Evolutionary conservation across 2,329 filamentous ascomycete genomes (phyloP), one percentile per base, ranked within the genome.

Genomic region (Gnomoniopsis sp.): DNA sequence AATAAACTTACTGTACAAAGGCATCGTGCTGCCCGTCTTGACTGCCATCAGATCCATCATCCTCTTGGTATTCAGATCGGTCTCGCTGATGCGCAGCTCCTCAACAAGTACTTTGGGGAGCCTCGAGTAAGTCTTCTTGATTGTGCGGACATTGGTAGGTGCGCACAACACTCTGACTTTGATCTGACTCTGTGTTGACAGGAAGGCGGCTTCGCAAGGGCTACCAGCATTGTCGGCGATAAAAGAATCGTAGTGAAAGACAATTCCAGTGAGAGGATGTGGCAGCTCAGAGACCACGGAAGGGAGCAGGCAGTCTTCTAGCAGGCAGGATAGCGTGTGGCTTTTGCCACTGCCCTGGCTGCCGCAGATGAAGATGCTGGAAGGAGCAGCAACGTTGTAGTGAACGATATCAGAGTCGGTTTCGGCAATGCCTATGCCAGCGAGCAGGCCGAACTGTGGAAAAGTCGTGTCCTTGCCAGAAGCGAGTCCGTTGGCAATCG

Each of bases 161-260:
- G 83, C 74, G 30, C 83, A 84, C 0, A 87, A 68, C 0, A 87
- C 79, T 2, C 78, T 72, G 1, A 86, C 82, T 0, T 73, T 69
- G 21, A 85, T 71, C 0, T 71, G 67, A 0, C 63, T 57, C 23
- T 75, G 64, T 0, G 77, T 78, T 0, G 79, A 74, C 3, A 89
- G 69, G 62, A 78, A 84, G 0, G 85, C 83, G 0, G 81, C 85
- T 66, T 89, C 86, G 57, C 85, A 87, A 1, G 84, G 78, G 0
- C 73, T 74, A 14, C 79, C 79, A 1, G 75, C 71, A 0, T 68
- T 65, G 47, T 81, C 77, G 0, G 77, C 81, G 12, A 77, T 75
- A 61, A 82, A 84, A 0, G 77, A 78, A 62, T 87, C 84, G 59
- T 86, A 89, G 62, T 89, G 85, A 51, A 89, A 88, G 0, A 89